Evolutionary conservation across 768 basidiomycete genomes (phyloP).

Genomic region (Amanita molliuscula): DNA sequence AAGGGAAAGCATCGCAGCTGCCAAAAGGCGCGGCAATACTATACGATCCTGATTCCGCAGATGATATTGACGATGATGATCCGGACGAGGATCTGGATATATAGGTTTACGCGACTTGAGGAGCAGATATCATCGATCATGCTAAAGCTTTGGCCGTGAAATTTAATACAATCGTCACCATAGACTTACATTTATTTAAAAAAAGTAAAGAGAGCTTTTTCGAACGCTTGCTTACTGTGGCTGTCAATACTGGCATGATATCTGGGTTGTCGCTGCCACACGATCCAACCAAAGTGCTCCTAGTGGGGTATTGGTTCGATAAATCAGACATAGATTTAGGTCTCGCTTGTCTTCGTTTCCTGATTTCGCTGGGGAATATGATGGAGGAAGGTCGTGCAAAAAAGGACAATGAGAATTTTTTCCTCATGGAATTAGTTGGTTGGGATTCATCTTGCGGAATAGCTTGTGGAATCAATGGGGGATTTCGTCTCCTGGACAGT

Average conservation of each 20-base stretch:
- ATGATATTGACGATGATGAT: conserved; percentile 93
- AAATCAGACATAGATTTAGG: conserved; percentile 6
- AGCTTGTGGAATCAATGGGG: not conserved
- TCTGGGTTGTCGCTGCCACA: not conserved
- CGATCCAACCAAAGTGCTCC: not conserved
- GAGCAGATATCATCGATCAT: too few relatives aligned
- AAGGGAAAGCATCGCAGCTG: conserved; percentile 11
- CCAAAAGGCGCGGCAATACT: conserved; percentile 44
- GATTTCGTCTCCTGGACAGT: not conserved
- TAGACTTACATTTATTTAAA: not conserved
- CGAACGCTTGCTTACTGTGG: not conserved
- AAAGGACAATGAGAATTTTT: conserved; percentile 4
- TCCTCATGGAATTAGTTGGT: not conserved
- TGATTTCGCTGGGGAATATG: not conserved
- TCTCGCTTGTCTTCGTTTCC: not conserved
- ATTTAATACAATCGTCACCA: not conserved
- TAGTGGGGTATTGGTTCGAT: not conserved
- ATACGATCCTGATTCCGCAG: conserved; percentile 89
- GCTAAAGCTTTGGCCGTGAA: too few relatives aligned
- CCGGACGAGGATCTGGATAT: conserved; percentile 93
- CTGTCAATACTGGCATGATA: not conserved
- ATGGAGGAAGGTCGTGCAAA: conserved; percentile 1
- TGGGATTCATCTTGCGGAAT: not conserved
- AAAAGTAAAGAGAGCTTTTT: not conserved
- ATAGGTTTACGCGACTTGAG: conserved; percentile 17